Conservation (phyloP, 2,329 filamentous ascomycete genomes). For the Karstenula rhodostoma region DNA sequence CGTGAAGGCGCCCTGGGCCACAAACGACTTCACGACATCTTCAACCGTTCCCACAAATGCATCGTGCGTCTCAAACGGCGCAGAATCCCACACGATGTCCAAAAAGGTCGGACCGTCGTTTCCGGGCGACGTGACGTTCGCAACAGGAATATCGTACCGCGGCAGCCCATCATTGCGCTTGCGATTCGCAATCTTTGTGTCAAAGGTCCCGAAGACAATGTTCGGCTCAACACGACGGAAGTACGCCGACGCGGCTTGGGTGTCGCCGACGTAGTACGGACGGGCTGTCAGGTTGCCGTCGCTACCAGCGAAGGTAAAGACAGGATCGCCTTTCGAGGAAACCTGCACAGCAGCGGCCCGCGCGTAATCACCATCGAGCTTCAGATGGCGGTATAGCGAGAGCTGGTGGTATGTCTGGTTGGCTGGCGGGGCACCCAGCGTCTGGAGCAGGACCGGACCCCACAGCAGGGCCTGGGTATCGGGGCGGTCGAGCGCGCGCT, state of each 20-base stretch:
- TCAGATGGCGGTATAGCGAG: slow-evolving; percentile 23
- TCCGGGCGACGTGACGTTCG: slow-evolving; percentile 17
- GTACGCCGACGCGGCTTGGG: slow-evolving; percentile 17
- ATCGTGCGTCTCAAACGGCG: slow-evolving; percentile 21
- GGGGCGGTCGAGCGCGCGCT: slow-evolving; percentile 24
- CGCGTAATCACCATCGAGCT: slow-evolving; percentile 23
- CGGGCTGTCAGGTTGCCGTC: slow-evolving; percentile 10
- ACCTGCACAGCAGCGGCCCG: slow-evolving; percentile 15
- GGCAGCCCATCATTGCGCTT: slow-evolving; percentile 26
- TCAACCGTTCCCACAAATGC: slow-evolving; percentile 19
- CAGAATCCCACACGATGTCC: slow-evolving; percentile 24
- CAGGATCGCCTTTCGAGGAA: slow-evolving; percentile 1
- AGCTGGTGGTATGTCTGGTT: slow-evolving; percentile 13
- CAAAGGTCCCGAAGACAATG: slow-evolving; percentile 20
- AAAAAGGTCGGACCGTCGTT: slow-evolving; percentile 23
- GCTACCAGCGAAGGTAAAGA: slow-evolving; percentile 1
- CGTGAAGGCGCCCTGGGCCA: slow-evolving; percentile 15
- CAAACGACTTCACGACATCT: slow-evolving; percentile 15
- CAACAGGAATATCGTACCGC: slow-evolving; percentile 24
- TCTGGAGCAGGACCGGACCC: slow-evolving; percentile 23
- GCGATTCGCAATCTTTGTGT: slow-evolving; percentile 20
- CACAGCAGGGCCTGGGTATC: slow-evolving; percentile 23
- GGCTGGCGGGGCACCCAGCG: slow-evolving; percentile 14
- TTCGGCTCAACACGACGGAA: slow-evolving; percentile 23
- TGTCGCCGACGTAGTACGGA: slow-evolving; percentile 23